These are phyloP conservation scores for Mycena vulgaris DNA, from an alignment of 768 basidiomycete species.

Conservation along the genomic window DNA sequence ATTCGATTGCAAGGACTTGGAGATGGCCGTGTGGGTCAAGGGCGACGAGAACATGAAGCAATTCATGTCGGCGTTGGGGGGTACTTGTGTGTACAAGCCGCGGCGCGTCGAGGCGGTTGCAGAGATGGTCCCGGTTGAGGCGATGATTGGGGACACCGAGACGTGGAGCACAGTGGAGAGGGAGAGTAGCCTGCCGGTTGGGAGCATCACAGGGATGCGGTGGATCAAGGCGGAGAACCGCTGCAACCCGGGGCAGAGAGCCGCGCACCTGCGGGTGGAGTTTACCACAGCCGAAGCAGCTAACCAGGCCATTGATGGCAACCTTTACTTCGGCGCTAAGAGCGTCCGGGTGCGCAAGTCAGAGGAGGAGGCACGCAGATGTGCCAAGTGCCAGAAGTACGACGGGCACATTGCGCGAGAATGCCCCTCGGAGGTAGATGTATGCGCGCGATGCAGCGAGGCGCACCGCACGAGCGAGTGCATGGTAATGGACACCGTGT, in stretches of 20 bases:
- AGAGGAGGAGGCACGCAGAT: background rate
- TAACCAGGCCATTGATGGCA: background rate
- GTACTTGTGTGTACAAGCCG: background rate
- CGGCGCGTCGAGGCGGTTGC: background rate
- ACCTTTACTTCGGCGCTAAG: background rate
- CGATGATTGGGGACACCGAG: background rate
- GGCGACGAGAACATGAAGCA: background rate
- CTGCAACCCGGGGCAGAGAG: background rate
- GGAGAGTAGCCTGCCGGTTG: background rate
- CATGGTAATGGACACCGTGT: background rate
- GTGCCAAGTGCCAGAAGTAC: background rate
- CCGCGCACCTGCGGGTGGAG: background rate
- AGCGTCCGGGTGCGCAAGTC: background rate
- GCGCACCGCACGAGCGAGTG: constrained; percentile 7
- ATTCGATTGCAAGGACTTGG: background rate
- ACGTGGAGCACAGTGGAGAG: background rate
- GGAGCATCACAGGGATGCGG: background rate
- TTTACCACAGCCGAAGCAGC: background rate
- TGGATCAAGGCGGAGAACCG: background rate
- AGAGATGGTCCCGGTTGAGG: background rate
- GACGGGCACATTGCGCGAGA: background rate
- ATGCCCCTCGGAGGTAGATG: background rate
- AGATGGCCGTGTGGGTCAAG: background rate
- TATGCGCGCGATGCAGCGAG: background rate
- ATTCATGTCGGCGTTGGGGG: background rate